Percentiles rank a stretch among this genome's conserved stretches.
Conservation (phyloP, 73 alveolate genomes). For the Stentor roeselii region DNA sequence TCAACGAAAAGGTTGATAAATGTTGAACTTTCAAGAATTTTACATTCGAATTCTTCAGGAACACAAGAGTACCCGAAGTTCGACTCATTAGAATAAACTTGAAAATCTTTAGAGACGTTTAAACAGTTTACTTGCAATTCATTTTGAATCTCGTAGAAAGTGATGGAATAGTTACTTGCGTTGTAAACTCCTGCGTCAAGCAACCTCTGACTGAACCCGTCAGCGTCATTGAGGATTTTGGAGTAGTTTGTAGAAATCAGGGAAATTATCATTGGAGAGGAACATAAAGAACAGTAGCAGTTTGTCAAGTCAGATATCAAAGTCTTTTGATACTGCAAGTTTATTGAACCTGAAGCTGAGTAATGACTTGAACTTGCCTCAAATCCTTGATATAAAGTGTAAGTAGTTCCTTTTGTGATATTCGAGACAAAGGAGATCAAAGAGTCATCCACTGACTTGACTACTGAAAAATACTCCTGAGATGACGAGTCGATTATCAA, state of each 20-base stretch:
- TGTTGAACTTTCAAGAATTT: not conserved
- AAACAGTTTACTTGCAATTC: not conserved
- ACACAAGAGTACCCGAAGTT: not conserved
- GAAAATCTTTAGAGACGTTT: not conserved
- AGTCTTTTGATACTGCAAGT: too few relatives aligned
- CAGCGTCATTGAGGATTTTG: not conserved
- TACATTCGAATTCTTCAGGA: not conserved
- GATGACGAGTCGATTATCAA: not conserved
- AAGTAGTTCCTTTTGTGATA: not conserved
- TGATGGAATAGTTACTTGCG: not conserved
- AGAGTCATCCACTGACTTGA: not conserved
- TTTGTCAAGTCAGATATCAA: not conserved
- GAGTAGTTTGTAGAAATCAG: too few relatives aligned
- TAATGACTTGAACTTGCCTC: not conserved
- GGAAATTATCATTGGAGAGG: not conserved
- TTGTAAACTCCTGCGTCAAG: not conserved
- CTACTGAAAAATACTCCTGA: not conserved
- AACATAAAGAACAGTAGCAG: not conserved
- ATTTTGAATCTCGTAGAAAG: not conserved
- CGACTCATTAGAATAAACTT: not conserved
- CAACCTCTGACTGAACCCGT: not conserved
- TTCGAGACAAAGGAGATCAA: too few relatives aligned
- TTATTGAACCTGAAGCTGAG: not conserved
- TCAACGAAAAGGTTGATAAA: not conserved
- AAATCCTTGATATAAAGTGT: not conserved